Base-by-base conservation (phyloP, 495 filamentous ascomycete genomes). In the Talaromyces proteolyticus region DNA sequence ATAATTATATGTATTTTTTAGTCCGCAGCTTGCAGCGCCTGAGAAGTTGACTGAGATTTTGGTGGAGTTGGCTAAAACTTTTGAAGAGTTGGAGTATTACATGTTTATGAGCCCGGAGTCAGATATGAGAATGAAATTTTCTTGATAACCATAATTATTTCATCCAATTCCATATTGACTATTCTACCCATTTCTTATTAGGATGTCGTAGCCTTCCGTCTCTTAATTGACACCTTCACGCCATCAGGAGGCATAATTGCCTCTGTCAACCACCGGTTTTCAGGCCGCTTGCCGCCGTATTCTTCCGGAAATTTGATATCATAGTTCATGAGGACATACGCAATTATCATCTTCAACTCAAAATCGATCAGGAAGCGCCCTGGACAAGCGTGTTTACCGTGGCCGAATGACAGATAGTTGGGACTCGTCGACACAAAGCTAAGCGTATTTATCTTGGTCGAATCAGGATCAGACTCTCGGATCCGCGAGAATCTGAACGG, bases 401-500 rank as follows among this genome's bases (percentile, higher is more conserved):
- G 52, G 0, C 60, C 53, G 38, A 61, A 63, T 0, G 51, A 43
- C 22, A 62, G 38, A 38, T 49, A 49, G n/a, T 56, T 36, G 17
- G 50, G 47, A 2, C 40, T 17, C 11, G 58, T 61, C 16, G 58
- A 53, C 2, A 55, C 53, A 45, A 59, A 56, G 42, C 43, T 58
- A 17, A 55, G 29, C 8, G 23, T 46, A 40, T 38, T 53, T 21
- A 18, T 17, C 21, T 50, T 53, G 11, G 10, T 26, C 44, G n/a
- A n/a, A 18, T 50, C 21, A 10, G 42, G 16, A 12, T 39, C 43
- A 18, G 48, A 43, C 42, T 63, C 59, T 6, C 53, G 52, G 2
- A 48, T 6, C 3, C 53, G 54, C 3, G 63, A 64, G 47, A 65
- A 68, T 20, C 67, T 59, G 51, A 65, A 70, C 0, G 67, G 64